These are phyloP conservation scores for Ampelomyces quisqualis DNA, from an alignment of 2,329 filamentous ascomycete genomes.

Conservation along the genomic window DNA sequence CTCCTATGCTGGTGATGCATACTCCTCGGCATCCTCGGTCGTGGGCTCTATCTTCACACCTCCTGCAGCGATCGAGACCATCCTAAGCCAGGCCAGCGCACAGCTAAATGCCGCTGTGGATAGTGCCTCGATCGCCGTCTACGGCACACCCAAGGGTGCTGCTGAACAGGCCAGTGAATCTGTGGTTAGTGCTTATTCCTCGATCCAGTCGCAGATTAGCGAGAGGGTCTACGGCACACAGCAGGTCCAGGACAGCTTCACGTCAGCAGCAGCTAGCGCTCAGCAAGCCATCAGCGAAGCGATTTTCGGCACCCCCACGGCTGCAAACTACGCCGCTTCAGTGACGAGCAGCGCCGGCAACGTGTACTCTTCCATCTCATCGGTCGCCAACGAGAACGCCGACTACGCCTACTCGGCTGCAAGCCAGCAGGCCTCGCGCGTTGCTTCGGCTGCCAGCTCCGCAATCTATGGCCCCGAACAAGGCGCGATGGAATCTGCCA, in stretches of 20 bases:
- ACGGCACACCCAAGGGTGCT: constrained; percentile 57
- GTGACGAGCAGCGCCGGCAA: constrained; percentile 48
- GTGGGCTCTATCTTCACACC: constrained; percentile 57
- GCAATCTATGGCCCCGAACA: constrained; percentile 52
- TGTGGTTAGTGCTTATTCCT: constrained; percentile 55
- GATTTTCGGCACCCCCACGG: constrained; percentile 58
- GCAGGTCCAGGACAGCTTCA: constrained; percentile 55
- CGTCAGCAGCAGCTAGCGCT: constrained; percentile 57
- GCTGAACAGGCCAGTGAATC: constrained; percentile 57
- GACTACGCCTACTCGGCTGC: constrained; percentile 49
- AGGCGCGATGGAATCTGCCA: constrained; percentile 49
- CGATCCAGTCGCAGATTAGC: constrained; percentile 52
- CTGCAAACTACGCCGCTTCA: constrained; percentile 47
- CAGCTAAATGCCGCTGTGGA: constrained; percentile 61
- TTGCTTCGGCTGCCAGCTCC: constrained; percentile 43
- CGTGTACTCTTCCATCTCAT: constrained; percentile 18
- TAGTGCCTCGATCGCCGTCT: constrained; percentile 59
- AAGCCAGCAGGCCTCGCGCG: constrained; percentile 43
- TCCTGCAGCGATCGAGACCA: constrained; percentile 58
- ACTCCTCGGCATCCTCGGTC: constrained; percentile 50
- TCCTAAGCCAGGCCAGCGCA: constrained; percentile 58
- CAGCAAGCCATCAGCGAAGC: constrained; percentile 57
- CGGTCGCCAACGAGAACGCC: constrained; percentile 20
- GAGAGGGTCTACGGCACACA: constrained; percentile 59
- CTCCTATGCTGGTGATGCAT: constrained; percentile 54